Percentiles rank a stretch among this genome's conserved stretches.
Evolutionary conservation across 2,329 filamentous ascomycete species (phyloP).

Genomic region (Fusarium algeriense): DNA sequence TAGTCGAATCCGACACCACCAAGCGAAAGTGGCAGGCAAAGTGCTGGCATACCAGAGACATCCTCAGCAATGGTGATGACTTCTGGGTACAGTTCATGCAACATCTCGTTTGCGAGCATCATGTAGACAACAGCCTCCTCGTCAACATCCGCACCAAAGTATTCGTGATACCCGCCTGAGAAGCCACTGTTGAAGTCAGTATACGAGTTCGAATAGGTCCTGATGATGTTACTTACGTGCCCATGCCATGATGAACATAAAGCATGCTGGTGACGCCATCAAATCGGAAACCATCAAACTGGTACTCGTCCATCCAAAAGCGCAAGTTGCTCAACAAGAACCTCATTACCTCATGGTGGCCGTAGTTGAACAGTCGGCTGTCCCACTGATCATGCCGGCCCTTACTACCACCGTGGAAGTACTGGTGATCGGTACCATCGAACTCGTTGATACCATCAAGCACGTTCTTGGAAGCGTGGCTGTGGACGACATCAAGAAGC

Average conservation of each 20-base stretch:
- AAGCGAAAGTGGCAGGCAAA: constrained; percentile 86
- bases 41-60: constrained; percentile 97
- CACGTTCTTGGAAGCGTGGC: constrained; percentile 97
- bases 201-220: not conserved
- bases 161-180: constrained; percentile 97
- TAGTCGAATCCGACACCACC: constrained; percentile 98
- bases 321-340: constrained; percentile 95
- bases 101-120: constrained; percentile 95
- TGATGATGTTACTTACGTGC: constrained; percentile 74
- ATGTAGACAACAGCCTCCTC: constrained; percentile 95
- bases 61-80: constrained; percentile 95
- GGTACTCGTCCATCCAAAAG: constrained; percentile 99
- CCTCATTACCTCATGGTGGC: constrained; percentile 91
- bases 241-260: constrained; percentile 94
- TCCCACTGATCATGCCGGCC: constrained; percentile 96
- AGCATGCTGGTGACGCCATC: constrained; percentile 99
- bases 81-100: constrained; percentile 89
- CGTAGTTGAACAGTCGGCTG: constrained; percentile 97
- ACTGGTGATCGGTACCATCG: constrained; percentile 93
- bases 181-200: constrained; percentile 74
- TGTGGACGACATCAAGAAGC: constrained; percentile 95
- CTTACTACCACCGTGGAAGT: constrained; percentile 90
- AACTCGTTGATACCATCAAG: constrained; percentile 96
- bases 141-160: constrained; percentile 90
- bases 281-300: constrained; percentile 97